Percentiles rank a stretch among this genome's conserved stretches.
These are phyloP conservation scores for Acer negundo DNA, from an alignment of 345 rosid species.

Conservation along the genomic window DNA sequence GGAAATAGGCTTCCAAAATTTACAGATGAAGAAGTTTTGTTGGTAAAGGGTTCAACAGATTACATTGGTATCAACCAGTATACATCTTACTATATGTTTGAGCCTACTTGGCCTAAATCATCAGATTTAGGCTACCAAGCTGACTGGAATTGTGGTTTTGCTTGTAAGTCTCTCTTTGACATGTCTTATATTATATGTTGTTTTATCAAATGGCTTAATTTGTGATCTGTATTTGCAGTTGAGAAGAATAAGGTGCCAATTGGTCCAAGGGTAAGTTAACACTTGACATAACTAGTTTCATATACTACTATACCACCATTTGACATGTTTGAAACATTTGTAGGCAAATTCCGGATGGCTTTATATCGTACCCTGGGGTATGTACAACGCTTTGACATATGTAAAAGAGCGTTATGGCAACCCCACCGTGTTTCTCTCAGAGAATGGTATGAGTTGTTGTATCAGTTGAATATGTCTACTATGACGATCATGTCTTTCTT, in stretches of 20 bases:
- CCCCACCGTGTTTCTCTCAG: conserved; percentile 44
- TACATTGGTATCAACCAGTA: conserved; percentile 65
- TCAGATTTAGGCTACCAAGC: conserved; percentile 41
- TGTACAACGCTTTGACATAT: conserved; percentile 51
- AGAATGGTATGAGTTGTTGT: conserved; percentile 41
- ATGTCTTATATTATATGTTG: not conserved
- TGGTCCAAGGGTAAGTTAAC: conserved; percentile 45
- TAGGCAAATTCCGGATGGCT: conserved; percentile 68
- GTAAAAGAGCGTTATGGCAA: conserved; percentile 55
- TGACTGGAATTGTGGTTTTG: conserved; percentile 59
- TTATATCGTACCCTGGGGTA: conserved; percentile 64
- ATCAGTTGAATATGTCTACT: not conserved
- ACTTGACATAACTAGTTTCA: not conserved
- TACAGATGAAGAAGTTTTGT: conserved; percentile 30
- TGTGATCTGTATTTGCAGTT: conserved; percentile 30
- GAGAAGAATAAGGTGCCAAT: conserved; percentile 42
- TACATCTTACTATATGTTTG: conserved; percentile 45
- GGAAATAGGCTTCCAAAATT: conserved; percentile 54
- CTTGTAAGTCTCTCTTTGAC: conserved; percentile 36
- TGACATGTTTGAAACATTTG: conserved; percentile 9
- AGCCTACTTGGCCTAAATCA: conserved; percentile 35
- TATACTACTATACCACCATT: no score
- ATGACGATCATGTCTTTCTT: no score
- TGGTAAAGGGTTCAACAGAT: conserved; percentile 57
- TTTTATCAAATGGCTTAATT: not conserved